Base-by-base conservation (phyloP, 352 stramenopile species). In the Phytophthora citricola region DNA sequence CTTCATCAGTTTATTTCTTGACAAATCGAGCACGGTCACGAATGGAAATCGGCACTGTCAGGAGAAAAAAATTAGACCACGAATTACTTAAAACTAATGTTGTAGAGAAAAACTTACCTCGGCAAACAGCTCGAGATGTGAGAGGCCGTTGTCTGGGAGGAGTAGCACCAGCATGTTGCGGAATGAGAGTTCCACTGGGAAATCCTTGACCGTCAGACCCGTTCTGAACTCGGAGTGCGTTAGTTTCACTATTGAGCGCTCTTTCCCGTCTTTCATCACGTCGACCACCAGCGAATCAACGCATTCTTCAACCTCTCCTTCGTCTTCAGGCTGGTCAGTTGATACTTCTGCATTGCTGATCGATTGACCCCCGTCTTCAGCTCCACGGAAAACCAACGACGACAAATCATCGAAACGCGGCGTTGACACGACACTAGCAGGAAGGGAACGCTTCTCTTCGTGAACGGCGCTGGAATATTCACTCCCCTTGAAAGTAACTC, bases 11-110 rank as follows among this genome's bases (percentile, higher is more conserved):
- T 67, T 63, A 50, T 93, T 95, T 32, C 54, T 71, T 1, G 84
- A 91, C 31, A 94, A 50, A 63, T 95, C 87, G 0, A 94, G 53
- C 4, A 89, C 71, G 0, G 64, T 52, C 5, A 73, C 57, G 31
- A 75, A 83, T 4, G 80, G 78, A 63, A 90, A 92, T 4, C 82
- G 84, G 43, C 81, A 93, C 81, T 88, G 17, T 6, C 64, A 26
- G 4, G 24, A 17, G 41, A 43, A 58, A 24, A 11, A 48, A 49
- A 50, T 26, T 57, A 10, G 12, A 9, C 5, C 27, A 15, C 20
- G 38, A 5, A 22, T 36, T 49, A 5, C 2, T 8, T 10, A 36
- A 36, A 14, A 3, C 3, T 5, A 48, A 4, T 7, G 7, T 10
- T 4, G 3, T 12, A 27, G 22, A 44, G 34, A n/a, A n/a, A 9